Conservation (phyloP, 257 asterid genomes). For the Ballota nigra region DNA sequence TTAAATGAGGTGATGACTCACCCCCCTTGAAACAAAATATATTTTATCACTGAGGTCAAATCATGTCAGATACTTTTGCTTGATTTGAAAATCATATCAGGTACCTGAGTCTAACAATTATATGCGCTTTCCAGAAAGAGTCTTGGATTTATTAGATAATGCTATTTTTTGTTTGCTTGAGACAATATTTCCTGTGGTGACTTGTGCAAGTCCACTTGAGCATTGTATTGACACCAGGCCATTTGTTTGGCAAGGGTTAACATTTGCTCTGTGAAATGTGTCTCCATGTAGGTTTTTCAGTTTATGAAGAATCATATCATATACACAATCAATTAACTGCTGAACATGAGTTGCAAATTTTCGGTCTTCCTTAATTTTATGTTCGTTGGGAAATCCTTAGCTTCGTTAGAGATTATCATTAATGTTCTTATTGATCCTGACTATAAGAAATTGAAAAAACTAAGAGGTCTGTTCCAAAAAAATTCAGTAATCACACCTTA, state of each 20-base stretch:
- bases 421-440: neutral
- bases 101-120: neutral
- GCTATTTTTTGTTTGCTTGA: neutral
- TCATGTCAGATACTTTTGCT: neutral
- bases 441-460: neutral
- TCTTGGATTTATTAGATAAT: neutral
- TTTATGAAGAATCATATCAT: neutral
- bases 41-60: neutral
- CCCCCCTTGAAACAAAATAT: neutral
- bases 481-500: neutral
- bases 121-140: neutral
- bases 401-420: neutral
- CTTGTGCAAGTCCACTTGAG: neutral
- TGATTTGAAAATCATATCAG: neutral
- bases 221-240: neutral
- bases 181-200: neutral
- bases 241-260: neutral
- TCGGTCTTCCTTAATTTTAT: neutral
- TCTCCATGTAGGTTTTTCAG: neutral
- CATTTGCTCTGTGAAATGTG: neutral
- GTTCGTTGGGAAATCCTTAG: neutral
- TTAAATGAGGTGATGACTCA: slow-evolving; percentile 64
- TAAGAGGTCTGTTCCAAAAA: neutral
- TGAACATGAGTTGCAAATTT: neutral
- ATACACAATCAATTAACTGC: neutral